Percentiles rank a stretch among this genome's conserved stretches.
These are phyloP conservation scores for Trichoderma atrobrunneum DNA, from an alignment of 2,329 filamentous ascomycete species.

Conservation along the genomic window DNA sequence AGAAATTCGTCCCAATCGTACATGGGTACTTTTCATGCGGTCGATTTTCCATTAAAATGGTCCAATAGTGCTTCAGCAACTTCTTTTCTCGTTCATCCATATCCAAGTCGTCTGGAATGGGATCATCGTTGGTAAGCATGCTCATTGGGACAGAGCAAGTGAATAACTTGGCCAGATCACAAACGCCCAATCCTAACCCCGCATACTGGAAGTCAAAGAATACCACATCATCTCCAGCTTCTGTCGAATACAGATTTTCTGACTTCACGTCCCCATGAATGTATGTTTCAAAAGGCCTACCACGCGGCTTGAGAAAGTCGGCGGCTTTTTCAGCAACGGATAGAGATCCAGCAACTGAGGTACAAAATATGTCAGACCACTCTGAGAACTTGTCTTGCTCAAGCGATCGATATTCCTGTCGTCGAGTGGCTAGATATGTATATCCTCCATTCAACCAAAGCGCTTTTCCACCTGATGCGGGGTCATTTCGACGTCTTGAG, in stretches of 20 bases:
- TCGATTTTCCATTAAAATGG: conserved; percentile 30
- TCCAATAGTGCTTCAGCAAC: conserved; percentile 52
- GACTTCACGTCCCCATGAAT: conserved; percentile 70
- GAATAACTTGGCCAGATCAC: conserved; percentile 65
- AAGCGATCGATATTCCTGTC: conserved; percentile 53
- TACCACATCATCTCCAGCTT: conserved; percentile 49
- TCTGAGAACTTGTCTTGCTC: conserved; percentile 46
- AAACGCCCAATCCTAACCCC: conserved; percentile 61
- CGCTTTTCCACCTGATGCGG: conserved; percentile 24
- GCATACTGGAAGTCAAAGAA: conserved; percentile 71
- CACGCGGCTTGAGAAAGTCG: conserved; percentile 45
- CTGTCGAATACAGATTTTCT: conserved; percentile 62
- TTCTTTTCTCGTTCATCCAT: conserved; percentile 51
- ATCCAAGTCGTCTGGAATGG: conserved; percentile 37
- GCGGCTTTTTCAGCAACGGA: conserved; percentile 55
- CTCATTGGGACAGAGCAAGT: conserved; percentile 60
- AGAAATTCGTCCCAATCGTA: conserved; percentile 56
- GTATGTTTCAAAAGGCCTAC: conserved; percentile 49
- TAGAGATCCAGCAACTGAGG: conserved; percentile 24
- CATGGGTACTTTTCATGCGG: background rate
- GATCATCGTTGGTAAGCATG: conserved; percentile 43
- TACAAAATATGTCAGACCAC: conserved; percentile 53
- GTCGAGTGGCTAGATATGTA: conserved; percentile 64
- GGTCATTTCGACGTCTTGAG: conserved; percentile 25
- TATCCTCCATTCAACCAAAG: conserved; percentile 67